Conservation (phyloP, 805 yeast species). For the Kodamaea hsintzibuensis region DNA sequence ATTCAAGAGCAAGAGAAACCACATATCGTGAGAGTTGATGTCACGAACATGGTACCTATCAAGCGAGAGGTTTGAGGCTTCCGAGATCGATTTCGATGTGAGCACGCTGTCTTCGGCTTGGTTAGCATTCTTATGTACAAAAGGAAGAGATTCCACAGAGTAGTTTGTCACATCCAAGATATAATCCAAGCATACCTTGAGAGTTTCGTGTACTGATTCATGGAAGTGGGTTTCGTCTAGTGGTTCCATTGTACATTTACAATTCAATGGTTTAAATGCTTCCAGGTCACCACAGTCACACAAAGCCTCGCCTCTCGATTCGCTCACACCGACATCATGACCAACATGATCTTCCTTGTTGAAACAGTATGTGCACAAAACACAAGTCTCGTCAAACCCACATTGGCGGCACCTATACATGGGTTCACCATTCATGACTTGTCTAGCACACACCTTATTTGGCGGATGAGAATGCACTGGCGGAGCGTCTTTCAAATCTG, state of each 20-base stretch:
- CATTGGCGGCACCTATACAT: conserved; percentile 76
- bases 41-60: background rate
- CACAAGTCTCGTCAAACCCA: conserved; percentile 78
- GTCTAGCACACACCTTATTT: conserved; percentile 69
- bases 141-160: conserved; percentile 41
- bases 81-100: conserved; percentile 28
- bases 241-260: conserved; percentile 36
- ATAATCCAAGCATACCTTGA: conserved; percentile 41
- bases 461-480: conserved; percentile 42
- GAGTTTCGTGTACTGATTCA: conserved; percentile 24
- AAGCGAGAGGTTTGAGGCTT: conserved; percentile 32
- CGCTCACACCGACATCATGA: conserved; percentile 60
- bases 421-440: conserved; percentile 60
- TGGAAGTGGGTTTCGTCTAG: conserved; percentile 14
- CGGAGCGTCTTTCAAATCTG: background rate
- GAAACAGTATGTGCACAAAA: conserved; percentile 71
- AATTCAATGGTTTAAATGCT: conserved; percentile 59
- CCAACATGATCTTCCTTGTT: conserved; percentile 65
- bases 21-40: conserved; percentile 16
- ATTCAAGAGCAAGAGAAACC: conserved; percentile 67
- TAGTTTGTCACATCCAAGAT: conserved; percentile 44
- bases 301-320: conserved; percentile 56
- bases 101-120: conserved; percentile 10
- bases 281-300: conserved; percentile 76
- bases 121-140: conserved; percentile 33